These are phyloP conservation scores for Tephrocybe rancida DNA, from an alignment of 768 basidiomycete genomes.

Conservation along the genomic window DNA sequence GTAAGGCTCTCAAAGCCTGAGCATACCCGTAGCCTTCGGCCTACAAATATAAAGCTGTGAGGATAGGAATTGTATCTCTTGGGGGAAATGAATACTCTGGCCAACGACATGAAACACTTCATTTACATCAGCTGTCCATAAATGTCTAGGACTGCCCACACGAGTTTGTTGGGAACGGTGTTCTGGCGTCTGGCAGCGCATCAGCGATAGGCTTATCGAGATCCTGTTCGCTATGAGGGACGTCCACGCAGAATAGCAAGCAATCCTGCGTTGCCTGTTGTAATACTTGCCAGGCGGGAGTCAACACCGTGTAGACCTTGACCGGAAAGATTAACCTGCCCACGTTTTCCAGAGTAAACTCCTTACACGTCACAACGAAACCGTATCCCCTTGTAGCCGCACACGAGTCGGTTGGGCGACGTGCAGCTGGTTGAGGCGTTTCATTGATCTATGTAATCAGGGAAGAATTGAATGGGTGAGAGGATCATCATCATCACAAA, in stretches of 20 bases:
- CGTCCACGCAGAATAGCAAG: background rate
- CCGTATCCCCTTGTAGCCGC: background rate
- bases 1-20: too few species aligned
- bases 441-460: slow-evolving; percentile 3
- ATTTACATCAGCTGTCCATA: background rate
- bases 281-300: too few species aligned
- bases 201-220: background rate
- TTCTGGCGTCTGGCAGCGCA: background rate
- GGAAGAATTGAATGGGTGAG: too few species aligned
- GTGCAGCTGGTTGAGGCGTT: too few species aligned
- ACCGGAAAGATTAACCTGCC: too few species aligned
- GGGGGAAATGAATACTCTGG: background rate
- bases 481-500: too few species aligned
- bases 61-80: background rate
- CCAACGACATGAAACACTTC: background rate
- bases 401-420: background rate
- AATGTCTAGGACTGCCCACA: background rate
- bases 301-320: too few species aligned
- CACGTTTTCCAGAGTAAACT: too few species aligned
- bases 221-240: background rate
- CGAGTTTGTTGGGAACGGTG: background rate
- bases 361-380: background rate
- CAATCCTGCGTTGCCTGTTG: too few species aligned
- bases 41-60: background rate
- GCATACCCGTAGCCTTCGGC: too few species aligned